Percentiles rank a stretch among this genome's conserved stretches.
These are phyloP conservation scores for Prunus padus DNA, from an alignment of 306 rosid genomes.

Conservation along the genomic window DNA sequence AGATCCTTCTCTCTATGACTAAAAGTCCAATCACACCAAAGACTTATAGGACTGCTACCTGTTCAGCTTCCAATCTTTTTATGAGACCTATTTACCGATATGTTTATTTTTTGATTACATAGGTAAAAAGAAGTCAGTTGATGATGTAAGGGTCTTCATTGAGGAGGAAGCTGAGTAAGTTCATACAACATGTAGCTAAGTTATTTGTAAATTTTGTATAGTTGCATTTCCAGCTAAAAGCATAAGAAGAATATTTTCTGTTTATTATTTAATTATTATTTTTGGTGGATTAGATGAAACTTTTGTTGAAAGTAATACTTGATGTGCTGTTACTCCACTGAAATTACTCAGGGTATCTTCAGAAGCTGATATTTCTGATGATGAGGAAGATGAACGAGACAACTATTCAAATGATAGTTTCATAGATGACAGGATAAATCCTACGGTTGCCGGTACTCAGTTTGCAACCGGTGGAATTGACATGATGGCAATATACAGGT, in stretches of 20 bases:
- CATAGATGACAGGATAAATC: slow-evolving; percentile 82
- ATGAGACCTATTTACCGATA: slow-evolving; percentile 14
- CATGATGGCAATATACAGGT: slow-evolving; percentile 97
- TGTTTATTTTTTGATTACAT: slow-evolving; percentile 19
- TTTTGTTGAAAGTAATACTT: background rate
- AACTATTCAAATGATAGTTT: slow-evolving; percentile 66
- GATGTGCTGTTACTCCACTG: background rate
- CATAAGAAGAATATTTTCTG: background rate
- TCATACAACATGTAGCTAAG: background rate
- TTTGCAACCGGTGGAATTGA: slow-evolving; percentile 57
- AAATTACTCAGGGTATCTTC: slow-evolving; percentile 57
- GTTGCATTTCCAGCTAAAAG: background rate
- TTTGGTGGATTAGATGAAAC: background rate
- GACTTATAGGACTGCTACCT: slow-evolving; percentile 8
- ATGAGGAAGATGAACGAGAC: slow-evolving; percentile 64
- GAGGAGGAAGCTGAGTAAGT: slow-evolving; percentile 99
- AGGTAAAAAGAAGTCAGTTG: slow-evolving; percentile 60
- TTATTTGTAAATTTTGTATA: background rate
- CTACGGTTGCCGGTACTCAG: slow-evolving; percentile 50
- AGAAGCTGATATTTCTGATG: slow-evolving; percentile 59
- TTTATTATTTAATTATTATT: background rate
- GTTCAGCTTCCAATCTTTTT: slow-evolving; percentile 5
- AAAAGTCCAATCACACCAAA: background rate
- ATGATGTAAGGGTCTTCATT: slow-evolving; percentile 53
- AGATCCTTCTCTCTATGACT: background rate